These are phyloP conservation scores for Rhodomyrtus tomentosa DNA, from an alignment of 345 rosid genomes.

Conservation along the genomic window DNA sequence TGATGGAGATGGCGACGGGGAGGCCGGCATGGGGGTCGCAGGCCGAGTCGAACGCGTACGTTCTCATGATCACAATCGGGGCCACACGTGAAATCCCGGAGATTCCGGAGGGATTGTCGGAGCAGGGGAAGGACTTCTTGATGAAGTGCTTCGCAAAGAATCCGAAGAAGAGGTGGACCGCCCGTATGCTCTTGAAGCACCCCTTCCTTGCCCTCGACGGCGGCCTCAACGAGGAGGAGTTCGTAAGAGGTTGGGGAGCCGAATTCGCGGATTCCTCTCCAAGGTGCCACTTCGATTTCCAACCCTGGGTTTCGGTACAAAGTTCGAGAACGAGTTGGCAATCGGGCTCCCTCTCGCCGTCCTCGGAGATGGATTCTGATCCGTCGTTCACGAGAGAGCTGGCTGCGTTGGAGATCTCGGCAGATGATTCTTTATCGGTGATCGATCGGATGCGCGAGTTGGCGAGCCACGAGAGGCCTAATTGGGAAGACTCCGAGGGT, in stretches of 20 bases:
- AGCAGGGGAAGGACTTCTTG: slow-evolving; percentile 65
- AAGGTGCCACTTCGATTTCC: slow-evolving; percentile 4
- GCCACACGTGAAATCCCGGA: slow-evolving; percentile 40
- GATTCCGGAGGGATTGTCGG: slow-evolving; percentile 47
- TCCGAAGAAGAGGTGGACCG: slow-evolving; percentile 51
- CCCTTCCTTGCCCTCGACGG: slow-evolving; percentile 28
- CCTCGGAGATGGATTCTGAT: neutral
- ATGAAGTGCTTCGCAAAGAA: slow-evolving; percentile 48
- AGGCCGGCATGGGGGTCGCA: slow-evolving; percentile 45
- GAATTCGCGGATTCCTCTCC: neutral
- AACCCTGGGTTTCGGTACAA: neutral
- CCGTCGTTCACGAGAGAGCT: neutral
- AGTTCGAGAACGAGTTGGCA: neutral
- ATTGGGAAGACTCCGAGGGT: neutral
- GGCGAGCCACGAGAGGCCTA: neutral
- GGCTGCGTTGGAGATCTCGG: neutral
- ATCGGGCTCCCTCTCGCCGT: neutral
- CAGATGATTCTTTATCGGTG: neutral
- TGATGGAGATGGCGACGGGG: slow-evolving; percentile 70
- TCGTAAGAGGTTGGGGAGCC: neutral
- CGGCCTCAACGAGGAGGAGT: neutral
- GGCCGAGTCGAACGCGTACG: slow-evolving; percentile 14
- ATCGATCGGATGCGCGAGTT: neutral
- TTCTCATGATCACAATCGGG: slow-evolving; percentile 47
- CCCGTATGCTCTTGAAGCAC: slow-evolving; percentile 62